Base-by-base conservation (phyloP, 2,329 filamentous ascomycete species). In the Fusarium robinianum region DNA sequence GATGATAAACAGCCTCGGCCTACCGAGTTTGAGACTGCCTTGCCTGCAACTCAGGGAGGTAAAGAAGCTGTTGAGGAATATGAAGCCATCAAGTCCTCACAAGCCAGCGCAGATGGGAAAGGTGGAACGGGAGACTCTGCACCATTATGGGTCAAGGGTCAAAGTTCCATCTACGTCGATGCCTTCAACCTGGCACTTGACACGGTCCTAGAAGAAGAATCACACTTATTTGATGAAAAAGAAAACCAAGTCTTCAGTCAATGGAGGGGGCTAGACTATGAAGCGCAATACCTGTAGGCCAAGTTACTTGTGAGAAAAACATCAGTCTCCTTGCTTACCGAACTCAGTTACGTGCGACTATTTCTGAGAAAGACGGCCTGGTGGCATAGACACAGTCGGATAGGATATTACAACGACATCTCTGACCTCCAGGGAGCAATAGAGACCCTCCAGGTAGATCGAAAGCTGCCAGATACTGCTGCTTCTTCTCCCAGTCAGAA, bases 121-220 rank as follows among this genome's bases (percentile, higher is more conserved):
- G 67, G 68, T 4, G 63, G 71, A 8, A 63, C 73, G 7, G 62
- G 74, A 5, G 74, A 77, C 51, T 65, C 43, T 51, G 62, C 49
- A 5, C 56, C 64, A 5, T 34, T 47, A 47, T 96, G 89, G 89
- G 69, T 83, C 5, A 82, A 78, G 60, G 89, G 90, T 1, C 84
- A 83, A 64, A 95, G 85, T 61, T 97, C 91, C 2, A 89, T 99
- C 41, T 99, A 99, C 61, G 90, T 96, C 12, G 94, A 99, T 70
- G 94, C 94, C 1, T 99, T 99, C 74, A 96, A 96, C 62, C 75
- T 97, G 10, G 90, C 92, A 3, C 72, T 99, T 34, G 85, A 92
- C 46, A 96, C 89, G 0, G 94, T 99, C 4, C 71, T 97, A 9
- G 84, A 89, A 34, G 89, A 97, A 44, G 94, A 99, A 68, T 79